phyloP scores from a whole-genome alignment of 768 basidiomycete species.

The Lyophyllum semitale region DNA sequence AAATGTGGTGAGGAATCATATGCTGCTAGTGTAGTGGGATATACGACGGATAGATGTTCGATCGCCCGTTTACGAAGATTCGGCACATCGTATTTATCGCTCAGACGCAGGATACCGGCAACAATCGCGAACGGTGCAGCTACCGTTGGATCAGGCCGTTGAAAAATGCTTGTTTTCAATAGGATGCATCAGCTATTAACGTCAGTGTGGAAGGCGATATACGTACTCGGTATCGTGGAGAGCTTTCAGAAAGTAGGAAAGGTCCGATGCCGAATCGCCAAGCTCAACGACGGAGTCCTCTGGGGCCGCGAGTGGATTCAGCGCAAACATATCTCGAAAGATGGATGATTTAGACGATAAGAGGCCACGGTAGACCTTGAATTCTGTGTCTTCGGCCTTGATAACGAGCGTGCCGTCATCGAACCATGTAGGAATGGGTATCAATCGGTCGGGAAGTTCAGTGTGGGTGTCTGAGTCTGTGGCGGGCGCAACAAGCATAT shows the following conservation, averaged over 20 bases:
- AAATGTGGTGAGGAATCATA: not conserved
- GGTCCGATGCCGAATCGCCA: conserved; percentile 1
- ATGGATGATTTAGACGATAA: not conserved
- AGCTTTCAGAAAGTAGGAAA: conserved; percentile 5
- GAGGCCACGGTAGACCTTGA: not conserved
- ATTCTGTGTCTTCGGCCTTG: not conserved
- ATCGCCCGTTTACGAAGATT: conserved; percentile 4
- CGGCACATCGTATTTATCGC: conserved; percentile 9
- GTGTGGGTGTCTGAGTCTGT: too few species aligned
- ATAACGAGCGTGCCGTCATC: not conserved
- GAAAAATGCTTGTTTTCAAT: conserved; percentile 6
- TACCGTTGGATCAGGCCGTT: not conserved
- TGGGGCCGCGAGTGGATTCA: not conserved
- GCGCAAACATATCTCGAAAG: too few species aligned
- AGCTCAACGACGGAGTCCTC: not conserved
- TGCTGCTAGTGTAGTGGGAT: not conserved
- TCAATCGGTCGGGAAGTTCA: too few species aligned
- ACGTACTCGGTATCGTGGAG: too few species aligned
- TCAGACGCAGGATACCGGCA: too few species aligned
- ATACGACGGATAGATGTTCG: conserved; percentile 1
- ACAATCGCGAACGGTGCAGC: not conserved
- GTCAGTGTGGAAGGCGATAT: not conserved
- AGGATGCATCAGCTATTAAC: not conserved
- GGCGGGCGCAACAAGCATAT: too few species aligned
- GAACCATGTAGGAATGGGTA: too few species aligned